Evolutionary conservation across 2,329 filamentous ascomycete genomes (phyloP), one percentile per base, ranked within the genome.

Genomic region (Thielaviopsis musarum): DNA sequence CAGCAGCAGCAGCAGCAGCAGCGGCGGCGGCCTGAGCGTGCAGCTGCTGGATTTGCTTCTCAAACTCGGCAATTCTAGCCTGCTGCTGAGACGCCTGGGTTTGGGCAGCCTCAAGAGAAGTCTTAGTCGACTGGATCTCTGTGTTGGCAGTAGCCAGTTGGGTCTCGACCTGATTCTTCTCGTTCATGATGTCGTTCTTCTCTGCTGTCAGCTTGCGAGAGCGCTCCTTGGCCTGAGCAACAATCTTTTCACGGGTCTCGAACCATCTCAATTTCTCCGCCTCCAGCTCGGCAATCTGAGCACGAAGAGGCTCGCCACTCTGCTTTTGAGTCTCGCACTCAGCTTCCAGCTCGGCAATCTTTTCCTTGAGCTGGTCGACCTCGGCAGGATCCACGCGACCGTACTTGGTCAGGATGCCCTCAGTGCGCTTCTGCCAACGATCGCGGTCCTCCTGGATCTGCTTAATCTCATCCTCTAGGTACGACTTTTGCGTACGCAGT

Each of bases 321-420:
- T 74, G 70, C 66, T 75, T 79, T 53, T 82, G 70, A 2, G 74
- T 65, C 64, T 86, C 78, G 7, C 83, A 79, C 67, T 91, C 85
- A 30, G 75, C 73, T 68, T 88, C 78, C 12, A 91, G 72, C 1
- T 73, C 73, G 6, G 81, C 73, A 58, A 96, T 80, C 61, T 84
- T 84, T 67, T 87, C 82, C 73, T 93, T 95, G 61, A 98, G 78
- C 62, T 86, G 84, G 66, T 97, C 91, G 68, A 96, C 80, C 67
- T 97, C 91, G 2, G 88, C 88, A 52, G 93, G 91, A 68, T 98
- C 93, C 57, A 94, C 88, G 59, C 91, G 88, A 65, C 95, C 91
- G 68, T 97, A 96, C 69, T 95, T 96, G 64, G 89, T 90, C 56
- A 98, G 80, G 63, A 98, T 96, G 65, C 94, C 88, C 68, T 97